Evolutionary conservation across 2,329 filamentous ascomycete species (phyloP).

Genomic region (Didymella pinodella): DNA sequence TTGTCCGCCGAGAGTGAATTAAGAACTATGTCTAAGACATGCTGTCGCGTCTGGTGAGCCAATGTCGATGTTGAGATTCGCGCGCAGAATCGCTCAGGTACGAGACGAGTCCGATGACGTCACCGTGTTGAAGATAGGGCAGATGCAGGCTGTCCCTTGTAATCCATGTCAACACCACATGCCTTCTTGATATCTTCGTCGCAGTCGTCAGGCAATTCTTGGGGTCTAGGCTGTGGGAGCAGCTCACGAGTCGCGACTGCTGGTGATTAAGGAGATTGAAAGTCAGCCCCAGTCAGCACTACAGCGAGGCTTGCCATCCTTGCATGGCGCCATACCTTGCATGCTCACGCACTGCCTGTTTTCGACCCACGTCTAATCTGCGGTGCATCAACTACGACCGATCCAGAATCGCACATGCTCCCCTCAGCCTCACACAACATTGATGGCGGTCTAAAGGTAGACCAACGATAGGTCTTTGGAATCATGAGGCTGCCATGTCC

Average conservation of each 20-base stretch:
- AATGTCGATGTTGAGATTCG: neutral
- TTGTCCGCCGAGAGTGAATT: neutral
- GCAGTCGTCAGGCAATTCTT: neutral
- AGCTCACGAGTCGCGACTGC: neutral
- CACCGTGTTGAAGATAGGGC: neutral
- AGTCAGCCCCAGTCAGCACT: constrained; percentile 20
- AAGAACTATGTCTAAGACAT: neutral
- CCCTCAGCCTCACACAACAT: constrained; percentile 4
- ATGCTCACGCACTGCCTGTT: neutral
- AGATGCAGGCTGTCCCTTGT: neutral
- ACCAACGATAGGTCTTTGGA: neutral
- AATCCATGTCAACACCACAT: neutral
- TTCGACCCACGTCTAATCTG: neutral
- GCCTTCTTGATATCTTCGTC: neutral
- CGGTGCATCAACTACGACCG: neutral
- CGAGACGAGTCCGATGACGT: neutral
- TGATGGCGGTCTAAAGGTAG: constrained; percentile 7
- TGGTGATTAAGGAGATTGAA: neutral
- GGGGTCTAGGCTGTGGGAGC: neutral
- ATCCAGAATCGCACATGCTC: neutral
- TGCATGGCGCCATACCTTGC: constrained; percentile 9
- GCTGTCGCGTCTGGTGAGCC: neutral
- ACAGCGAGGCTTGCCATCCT: constrained; percentile 10
- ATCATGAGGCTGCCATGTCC: neutral
- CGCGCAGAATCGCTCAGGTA: neutral